These are phyloP conservation scores for Rhodamnia argentea DNA, from an alignment of 345 rosid genomes.

Conservation along the genomic window DNA sequence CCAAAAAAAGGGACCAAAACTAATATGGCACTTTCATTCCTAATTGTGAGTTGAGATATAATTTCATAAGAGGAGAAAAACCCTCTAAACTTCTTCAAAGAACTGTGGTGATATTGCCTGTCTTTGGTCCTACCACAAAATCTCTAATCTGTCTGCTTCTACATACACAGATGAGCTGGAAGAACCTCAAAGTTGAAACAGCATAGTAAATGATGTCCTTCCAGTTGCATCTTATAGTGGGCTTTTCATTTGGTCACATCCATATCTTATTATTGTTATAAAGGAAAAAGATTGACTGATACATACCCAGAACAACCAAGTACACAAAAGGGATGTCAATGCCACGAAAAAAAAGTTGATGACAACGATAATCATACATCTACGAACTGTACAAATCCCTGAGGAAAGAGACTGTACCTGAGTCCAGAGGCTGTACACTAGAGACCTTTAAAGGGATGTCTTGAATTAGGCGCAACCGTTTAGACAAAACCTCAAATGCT, in stretches of 20 bases:
- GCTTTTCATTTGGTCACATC: background rate
- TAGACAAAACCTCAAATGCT: slow-evolving; percentile 67
- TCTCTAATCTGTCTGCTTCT: background rate
- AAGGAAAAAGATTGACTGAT: background rate
- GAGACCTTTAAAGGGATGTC: slow-evolving; percentile 80
- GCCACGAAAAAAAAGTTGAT: background rate
- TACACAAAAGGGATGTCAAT: background rate
- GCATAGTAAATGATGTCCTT: background rate
- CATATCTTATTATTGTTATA: background rate
- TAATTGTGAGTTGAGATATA: background rate
- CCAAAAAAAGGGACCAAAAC: background rate
- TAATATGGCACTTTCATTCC: background rate
- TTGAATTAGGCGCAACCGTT: slow-evolving; percentile 52
- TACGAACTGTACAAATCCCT: background rate
- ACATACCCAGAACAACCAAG: background rate
- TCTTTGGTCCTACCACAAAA: background rate
- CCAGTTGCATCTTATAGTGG: background rate
- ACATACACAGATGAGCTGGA: background rate
- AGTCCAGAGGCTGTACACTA: slow-evolving; percentile 75
- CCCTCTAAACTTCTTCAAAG: background rate
- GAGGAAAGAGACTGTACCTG: slow-evolving; percentile 38
- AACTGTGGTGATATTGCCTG: background rate
- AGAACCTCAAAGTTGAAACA: background rate
- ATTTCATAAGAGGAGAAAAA: background rate
- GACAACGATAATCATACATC: background rate